Percentiles rank a stretch among this genome's conserved stretches.
Conservation (phyloP, 163 green algal genomes). For the Prototheca cutis region DNA sequence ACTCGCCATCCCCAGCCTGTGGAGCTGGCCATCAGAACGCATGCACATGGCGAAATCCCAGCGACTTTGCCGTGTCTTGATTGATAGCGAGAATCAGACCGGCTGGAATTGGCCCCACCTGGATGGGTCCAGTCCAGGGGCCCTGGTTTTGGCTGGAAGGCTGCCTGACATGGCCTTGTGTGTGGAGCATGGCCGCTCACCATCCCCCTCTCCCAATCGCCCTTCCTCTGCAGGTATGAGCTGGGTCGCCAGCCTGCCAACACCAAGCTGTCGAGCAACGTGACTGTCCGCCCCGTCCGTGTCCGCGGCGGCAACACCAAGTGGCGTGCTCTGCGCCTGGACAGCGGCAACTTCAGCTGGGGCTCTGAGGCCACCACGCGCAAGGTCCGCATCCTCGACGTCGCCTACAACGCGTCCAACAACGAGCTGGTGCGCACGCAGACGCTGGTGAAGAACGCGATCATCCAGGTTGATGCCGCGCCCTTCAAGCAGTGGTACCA, state of each 20-base stretch:
- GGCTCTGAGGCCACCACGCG: slow-evolving; percentile 84
- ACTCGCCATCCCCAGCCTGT: too few relatives aligned
- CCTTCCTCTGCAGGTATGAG: slow-evolving; percentile 68
- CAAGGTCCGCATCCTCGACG: slow-evolving; percentile 93
- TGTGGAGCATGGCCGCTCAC: too few relatives aligned
- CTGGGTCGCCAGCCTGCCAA: slow-evolving; percentile 82
- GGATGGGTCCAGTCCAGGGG: too few relatives aligned
- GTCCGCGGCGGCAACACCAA: slow-evolving; percentile 94
- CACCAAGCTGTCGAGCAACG: slow-evolving; percentile 90
- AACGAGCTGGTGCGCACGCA: slow-evolving; percentile 99
- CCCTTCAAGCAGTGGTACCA: slow-evolving; percentile 97
- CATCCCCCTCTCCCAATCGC: neutral
- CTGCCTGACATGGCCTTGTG: too few relatives aligned
- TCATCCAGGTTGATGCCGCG: slow-evolving; percentile 89
- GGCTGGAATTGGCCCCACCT: too few relatives aligned
- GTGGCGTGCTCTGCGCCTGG: slow-evolving; percentile 93
- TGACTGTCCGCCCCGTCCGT: slow-evolving; percentile 80
- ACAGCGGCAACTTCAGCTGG: slow-evolving; percentile 96
- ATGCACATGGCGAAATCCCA: too few relatives aligned
- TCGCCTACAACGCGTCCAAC: slow-evolving; percentile 99
- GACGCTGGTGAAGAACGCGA: slow-evolving; percentile 96
- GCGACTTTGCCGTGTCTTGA: too few relatives aligned
- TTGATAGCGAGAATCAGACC: too few relatives aligned
- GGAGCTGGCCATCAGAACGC: too few relatives aligned
- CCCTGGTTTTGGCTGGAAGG: too few relatives aligned